Evolutionary conservation across 2,329 filamentous ascomycete species (phyloP).

Genomic region (Trichoderma cornu-damae): DNA sequence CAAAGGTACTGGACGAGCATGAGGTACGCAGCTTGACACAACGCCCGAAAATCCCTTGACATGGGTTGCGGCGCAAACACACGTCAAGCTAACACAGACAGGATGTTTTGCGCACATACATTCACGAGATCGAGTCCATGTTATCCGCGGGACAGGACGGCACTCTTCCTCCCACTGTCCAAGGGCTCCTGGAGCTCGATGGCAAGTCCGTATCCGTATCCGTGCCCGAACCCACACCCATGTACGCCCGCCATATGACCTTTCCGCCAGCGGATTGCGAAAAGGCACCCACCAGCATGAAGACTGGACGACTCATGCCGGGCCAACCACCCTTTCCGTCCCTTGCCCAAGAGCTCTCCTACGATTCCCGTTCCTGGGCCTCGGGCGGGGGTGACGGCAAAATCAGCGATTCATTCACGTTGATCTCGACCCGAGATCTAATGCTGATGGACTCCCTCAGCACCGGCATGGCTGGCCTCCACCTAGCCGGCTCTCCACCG

Average conservation of each 20-base stretch:
- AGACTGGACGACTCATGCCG: constrained; percentile 35
- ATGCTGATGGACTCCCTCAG: constrained; percentile 44
- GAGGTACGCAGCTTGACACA: constrained; percentile 42
- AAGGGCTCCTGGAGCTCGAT: constrained; percentile 48
- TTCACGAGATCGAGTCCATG: constrained; percentile 53
- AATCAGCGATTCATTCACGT: constrained; percentile 35
- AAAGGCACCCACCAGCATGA: constrained; percentile 39
- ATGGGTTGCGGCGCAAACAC: not conserved
- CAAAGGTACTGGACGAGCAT: constrained; percentile 50
- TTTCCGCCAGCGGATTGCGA: constrained; percentile 33
- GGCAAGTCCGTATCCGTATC: constrained; percentile 25
- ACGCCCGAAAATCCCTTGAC: not conserved
- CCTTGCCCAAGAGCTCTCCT: constrained; percentile 27
- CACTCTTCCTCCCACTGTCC: constrained; percentile 44
- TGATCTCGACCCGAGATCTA: constrained; percentile 53
- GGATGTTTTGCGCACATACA: constrained; percentile 57
- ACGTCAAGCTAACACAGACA: constrained; percentile 27
- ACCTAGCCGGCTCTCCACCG: constrained; percentile 37
- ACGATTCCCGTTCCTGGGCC: constrained; percentile 35
- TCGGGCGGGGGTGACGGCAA: constrained; percentile 35
- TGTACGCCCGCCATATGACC: constrained; percentile 1
- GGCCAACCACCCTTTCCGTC: constrained; percentile 31
- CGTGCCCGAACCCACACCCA: constrained; percentile 14
- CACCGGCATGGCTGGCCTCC: constrained; percentile 39
- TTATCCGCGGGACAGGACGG: constrained; percentile 40